phyloP scores from a whole-genome alignment of 371 early-diverging fungal genomes.

The Lichtheimia ornata region DNA sequence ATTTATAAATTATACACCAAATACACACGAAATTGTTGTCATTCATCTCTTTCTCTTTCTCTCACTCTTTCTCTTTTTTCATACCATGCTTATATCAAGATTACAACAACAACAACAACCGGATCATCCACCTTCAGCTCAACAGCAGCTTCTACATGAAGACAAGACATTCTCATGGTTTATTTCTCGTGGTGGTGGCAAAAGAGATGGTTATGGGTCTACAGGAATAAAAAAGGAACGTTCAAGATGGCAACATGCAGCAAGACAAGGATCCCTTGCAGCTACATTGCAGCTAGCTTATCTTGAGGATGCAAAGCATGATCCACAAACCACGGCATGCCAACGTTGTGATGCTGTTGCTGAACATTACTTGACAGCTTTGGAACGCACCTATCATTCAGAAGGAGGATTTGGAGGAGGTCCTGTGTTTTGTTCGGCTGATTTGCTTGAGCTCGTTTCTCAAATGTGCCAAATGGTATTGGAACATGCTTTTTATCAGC shows the following conservation, averaged over 20 bases:
- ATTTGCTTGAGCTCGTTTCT: constrained; percentile 31
- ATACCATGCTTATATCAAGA: constrained; percentile 1
- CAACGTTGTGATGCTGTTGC: constrained; percentile 7
- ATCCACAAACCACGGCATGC: not conserved
- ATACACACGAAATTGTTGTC: too few species aligned
- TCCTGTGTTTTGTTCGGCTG: constrained; percentile 16
- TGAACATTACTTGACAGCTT: not conserved
- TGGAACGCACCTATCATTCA: not conserved
- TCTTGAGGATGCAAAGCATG: constrained; percentile 5
- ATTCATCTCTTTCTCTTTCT: not conserved
- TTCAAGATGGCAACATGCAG: too few species aligned
- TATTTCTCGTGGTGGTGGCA: too few species aligned
- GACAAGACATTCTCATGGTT: too few species aligned
- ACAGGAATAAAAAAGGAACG: too few species aligned
- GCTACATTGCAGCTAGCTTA: not conserved
- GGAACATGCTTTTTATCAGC: constrained; percentile 25
- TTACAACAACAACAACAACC: not conserved
- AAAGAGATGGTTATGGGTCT: too few species aligned
- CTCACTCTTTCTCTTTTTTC: not conserved
- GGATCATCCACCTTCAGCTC: too few species aligned
- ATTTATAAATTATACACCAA: too few species aligned
- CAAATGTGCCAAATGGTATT: constrained; percentile 31
- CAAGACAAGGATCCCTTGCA: constrained; percentile 1
- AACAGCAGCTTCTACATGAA: too few species aligned
- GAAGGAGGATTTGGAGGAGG: not conserved